Percentiles rank a stretch among this genome's conserved stretches.
Conservation (phyloP, 2,329 filamentous ascomycete species). For the Diplodia corticola region DNA sequence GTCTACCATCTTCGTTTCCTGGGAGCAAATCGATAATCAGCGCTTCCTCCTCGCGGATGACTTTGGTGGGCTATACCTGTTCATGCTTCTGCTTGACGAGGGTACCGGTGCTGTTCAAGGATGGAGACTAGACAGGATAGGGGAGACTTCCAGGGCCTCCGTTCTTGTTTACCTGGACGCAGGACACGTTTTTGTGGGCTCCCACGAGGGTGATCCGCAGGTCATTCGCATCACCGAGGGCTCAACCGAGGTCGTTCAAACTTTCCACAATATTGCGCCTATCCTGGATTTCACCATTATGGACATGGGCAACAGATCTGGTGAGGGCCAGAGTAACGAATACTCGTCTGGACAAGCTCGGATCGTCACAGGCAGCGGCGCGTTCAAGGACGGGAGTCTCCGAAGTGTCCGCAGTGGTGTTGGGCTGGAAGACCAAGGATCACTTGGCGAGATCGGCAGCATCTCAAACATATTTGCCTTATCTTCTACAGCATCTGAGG, state of each 20-base stretch:
- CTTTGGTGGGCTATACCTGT: constrained; percentile 80
- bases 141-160: constrained; percentile 72
- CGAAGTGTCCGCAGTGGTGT: constrained; percentile 92
- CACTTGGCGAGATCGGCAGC: constrained; percentile 75
- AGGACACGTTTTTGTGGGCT: constrained; percentile 79
- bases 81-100: constrained; percentile 70
- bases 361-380: constrained; percentile 89
- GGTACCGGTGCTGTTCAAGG: constrained; percentile 64
- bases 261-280: constrained; percentile 80
- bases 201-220: constrained; percentile 90
- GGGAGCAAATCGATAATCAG: constrained; percentile 79
- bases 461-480: constrained; percentile 74
- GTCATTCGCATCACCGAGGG: constrained; percentile 66
- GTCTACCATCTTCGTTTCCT: constrained; percentile 85
- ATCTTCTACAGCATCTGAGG: constrained; percentile 50
- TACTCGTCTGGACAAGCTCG: constrained; percentile 94
- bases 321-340: constrained; percentile 77
- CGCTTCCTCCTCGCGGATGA: constrained; percentile 90
- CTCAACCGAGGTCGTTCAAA: constrained; percentile 69
- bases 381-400: constrained; percentile 82
- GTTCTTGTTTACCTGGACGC: constrained; percentile 75
- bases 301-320: constrained; percentile 87
- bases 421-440: constrained; percentile 81
- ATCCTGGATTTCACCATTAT: constrained; percentile 93
- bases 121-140: constrained; percentile 69